Percentiles rank a stretch among this genome's conserved stretches.
Evolutionary conservation across 768 basidiomycete genomes (phyloP).

Genomic region (Lactarius sanguifluus): DNA sequence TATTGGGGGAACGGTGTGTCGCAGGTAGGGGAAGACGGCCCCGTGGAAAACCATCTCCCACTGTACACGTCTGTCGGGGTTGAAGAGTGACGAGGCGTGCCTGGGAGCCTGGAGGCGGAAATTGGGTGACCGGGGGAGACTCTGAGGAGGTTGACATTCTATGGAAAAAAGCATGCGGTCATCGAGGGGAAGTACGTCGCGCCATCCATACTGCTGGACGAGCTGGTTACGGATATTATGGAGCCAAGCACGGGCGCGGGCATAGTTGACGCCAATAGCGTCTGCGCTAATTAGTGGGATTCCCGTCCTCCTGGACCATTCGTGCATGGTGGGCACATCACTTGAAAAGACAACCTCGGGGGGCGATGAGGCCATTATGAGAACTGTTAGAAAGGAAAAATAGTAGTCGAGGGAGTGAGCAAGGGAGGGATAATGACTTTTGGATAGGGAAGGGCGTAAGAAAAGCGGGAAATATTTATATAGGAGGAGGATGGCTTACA

Average conservation of each 20-base stretch:
- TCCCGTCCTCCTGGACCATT: constrained; percentile 74
- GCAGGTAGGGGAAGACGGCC: constrained; percentile 40
- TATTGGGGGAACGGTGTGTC: constrained; percentile 41
- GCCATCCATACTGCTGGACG: constrained; percentile 68
- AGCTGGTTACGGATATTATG: constrained; percentile 60
- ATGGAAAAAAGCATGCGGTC: constrained; percentile 75
- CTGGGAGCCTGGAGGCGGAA: constrained; percentile 71
- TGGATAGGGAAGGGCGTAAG: constrained; percentile 19
- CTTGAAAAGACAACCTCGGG: constrained; percentile 75
- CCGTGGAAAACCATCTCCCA: constrained; percentile 87
- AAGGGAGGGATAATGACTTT: constrained; percentile 21
- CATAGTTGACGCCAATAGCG: constrained; percentile 76
- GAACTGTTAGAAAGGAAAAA: constrained; percentile 23
- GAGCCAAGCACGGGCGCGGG: constrained; percentile 77
- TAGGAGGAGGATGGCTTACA: constrained; percentile 23
- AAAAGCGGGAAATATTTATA: constrained; percentile 22
- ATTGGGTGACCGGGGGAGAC: constrained; percentile 73
- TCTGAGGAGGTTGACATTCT: constrained; percentile 71
- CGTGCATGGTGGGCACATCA: constrained; percentile 79
- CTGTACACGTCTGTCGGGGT: constrained; percentile 77
- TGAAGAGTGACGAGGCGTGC: constrained; percentile 83
- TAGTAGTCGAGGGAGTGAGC: constrained; percentile 22
- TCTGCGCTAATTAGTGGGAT: constrained; percentile 84
- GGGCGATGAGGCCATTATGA: constrained; percentile 35
- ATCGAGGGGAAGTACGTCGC: constrained; percentile 58